Percentiles rank a stretch among this genome's conserved stretches.
Evolutionary conservation across 495 filamentous ascomycete genomes (phyloP).

Genomic region (Echria macrotheca): DNA sequence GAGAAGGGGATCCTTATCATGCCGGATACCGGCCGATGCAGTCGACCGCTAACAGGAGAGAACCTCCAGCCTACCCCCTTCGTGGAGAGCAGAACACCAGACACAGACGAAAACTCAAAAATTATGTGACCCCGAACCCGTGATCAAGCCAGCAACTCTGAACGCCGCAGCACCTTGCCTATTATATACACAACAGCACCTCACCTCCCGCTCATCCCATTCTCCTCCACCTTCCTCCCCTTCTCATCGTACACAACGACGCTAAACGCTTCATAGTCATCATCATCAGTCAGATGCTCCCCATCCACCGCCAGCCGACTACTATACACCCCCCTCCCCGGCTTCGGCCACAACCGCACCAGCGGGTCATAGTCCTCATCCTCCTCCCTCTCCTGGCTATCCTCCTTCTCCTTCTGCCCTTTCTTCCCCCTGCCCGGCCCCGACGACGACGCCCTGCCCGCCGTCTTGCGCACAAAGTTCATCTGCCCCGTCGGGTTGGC

Average conservation of each 20-base stretch:
- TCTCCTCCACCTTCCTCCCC: conserved; percentile 34
- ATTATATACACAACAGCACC: too few relatives aligned
- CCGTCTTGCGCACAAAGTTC: conserved; percentile 36
- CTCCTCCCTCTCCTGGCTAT: conserved; percentile 15
- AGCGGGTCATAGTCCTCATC: conserved; percentile 36
- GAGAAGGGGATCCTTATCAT: too few relatives aligned
- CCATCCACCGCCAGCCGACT: conserved; percentile 42
- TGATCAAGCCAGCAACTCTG: too few relatives aligned
- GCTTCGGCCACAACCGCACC: conserved; percentile 59
- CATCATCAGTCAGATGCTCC: conserved; percentile 36
- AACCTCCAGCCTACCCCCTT: too few relatives aligned
- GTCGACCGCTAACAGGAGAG: too few relatives aligned
- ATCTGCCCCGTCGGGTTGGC: conserved; percentile 32
- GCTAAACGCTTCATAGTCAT: conserved; percentile 51
- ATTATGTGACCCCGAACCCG: too few relatives aligned
- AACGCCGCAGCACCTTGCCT: too few relatives aligned
- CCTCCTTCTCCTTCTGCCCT: conserved; percentile 14
- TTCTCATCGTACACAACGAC: conserved; percentile 40
- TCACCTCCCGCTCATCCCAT: too few relatives aligned
- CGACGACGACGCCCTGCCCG: conserved; percentile 6
- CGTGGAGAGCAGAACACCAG: too few relatives aligned
- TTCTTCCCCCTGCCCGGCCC: conserved; percentile 5
- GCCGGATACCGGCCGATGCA: too few relatives aligned
- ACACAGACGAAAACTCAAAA: too few relatives aligned
- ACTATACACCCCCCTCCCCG: conserved; percentile 52